These are phyloP conservation scores for Phyllosticta paracitricarpa DNA, from an alignment of 2,329 filamentous ascomycete genomes.

Conservation along the genomic window DNA sequence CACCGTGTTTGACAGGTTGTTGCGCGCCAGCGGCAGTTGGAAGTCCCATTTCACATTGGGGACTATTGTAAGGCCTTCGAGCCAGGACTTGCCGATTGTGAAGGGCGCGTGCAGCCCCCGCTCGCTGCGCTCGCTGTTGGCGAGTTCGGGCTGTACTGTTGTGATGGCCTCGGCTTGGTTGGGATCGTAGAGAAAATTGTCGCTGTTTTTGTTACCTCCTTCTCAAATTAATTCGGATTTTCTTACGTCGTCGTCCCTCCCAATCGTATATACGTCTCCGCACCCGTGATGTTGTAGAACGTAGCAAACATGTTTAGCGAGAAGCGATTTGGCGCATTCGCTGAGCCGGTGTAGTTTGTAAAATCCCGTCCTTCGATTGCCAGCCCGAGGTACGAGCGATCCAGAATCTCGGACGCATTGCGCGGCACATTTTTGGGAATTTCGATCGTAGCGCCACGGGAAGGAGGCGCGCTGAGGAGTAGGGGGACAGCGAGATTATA, in stretches of 20 bases:
- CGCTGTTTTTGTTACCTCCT: background rate
- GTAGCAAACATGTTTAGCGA: conserved; percentile 3
- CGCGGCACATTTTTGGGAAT: background rate
- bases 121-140: background rate
- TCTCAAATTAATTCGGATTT: background rate
- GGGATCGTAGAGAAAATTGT: conserved; percentile 4
- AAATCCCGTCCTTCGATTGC: conserved; percentile 2
- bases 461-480: background rate
- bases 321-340: background rate
- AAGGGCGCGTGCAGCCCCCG: background rate
- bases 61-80: background rate
- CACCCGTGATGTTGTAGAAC: conserved; percentile 1
- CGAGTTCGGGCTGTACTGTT: background rate
- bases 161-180: background rate
- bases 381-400: background rate
- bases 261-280: background rate
- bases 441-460: background rate
- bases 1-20: conserved; percentile 1
- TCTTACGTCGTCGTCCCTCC: conserved; percentile 5
- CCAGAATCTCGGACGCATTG: background rate
- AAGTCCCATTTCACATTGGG: background rate
- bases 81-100: background rate
- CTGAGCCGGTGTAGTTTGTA: conserved; percentile 1
- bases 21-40: conserved; percentile 1
- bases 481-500: background rate